Base-by-base conservation (phyloP, 768 basidiomycete species). In the Lentinus tigrinus region DNA sequence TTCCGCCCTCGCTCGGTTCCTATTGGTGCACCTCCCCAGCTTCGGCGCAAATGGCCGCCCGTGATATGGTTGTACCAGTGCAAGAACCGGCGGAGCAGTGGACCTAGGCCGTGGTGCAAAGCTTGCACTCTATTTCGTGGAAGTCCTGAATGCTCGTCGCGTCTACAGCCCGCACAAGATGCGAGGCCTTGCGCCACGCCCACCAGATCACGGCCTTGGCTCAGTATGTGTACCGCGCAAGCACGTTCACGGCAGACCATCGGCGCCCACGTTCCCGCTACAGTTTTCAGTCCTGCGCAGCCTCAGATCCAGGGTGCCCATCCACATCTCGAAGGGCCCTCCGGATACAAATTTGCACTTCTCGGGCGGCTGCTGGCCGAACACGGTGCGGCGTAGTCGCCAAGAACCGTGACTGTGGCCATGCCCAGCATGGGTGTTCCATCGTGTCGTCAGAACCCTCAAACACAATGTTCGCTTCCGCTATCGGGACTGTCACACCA, bases 91-190 rank as follows among this genome's bases (percentile, higher is more conserved):
- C 43, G n/a, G 43, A n/a, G 19, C 43, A 21, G n/a, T 40, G 43
- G 43, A 31, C 43, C 43, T 47, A 38, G 42, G 48, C 47, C 39
- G 40, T 39, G 47, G 52, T 47, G 24, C 27, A 47, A 59, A 59
- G 52, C 58, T 59, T 54, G 42, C 48, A 59, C 58, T 59, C 58
- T 59, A 54, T 59, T 44, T 46, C 47, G 46, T 40, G 51, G 57
- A 44, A 19, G 43, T 11, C 43, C 10, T 3, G 19, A 11, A 9
- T 21, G n/a, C 43, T 21, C 10, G n/a, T 21, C 43, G 3, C 21
- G 5, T 17, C 40, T n/a, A 19, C 34, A 19, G 23, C 21, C 16
- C 24, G 21, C 50, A 5, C 19, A 26, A 37, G 31, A 39, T 13
- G 23, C 37, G 39, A 27, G 38, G 14, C 40, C 46, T 46, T 23